These are phyloP conservation scores for Fusarium pseudocircinatum DNA, from an alignment of 2,329 filamentous ascomycete species.

Conservation along the genomic window DNA sequence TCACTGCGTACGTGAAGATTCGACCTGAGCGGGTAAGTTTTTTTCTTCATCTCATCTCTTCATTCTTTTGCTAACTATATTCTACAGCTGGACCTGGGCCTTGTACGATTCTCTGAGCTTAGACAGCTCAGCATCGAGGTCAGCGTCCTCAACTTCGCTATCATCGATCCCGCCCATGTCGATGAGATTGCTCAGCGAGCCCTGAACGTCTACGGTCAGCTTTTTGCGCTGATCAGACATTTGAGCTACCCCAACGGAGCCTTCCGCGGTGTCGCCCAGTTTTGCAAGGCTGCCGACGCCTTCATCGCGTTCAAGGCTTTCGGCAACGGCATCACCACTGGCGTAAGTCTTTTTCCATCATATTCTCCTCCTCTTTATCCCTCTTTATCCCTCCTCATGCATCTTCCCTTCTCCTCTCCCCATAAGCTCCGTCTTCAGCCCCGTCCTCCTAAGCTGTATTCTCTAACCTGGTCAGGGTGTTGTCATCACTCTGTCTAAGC, in stretches of 20 bases:
- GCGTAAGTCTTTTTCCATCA: conserved; percentile 37
- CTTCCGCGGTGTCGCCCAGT: conserved; percentile 63
- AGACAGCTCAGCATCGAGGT: conserved; percentile 47
- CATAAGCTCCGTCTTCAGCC: too few species aligned
- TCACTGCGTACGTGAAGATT: conserved; percentile 40
- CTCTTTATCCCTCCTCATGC: not conserved
- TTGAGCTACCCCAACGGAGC: conserved; percentile 53
- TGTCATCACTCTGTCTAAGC: not conserved
- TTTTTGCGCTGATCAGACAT: conserved; percentile 62
- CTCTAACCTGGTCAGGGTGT: not conserved
- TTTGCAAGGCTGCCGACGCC: conserved; percentile 59
- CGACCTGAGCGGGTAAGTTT: conserved; percentile 20
- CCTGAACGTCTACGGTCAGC: conserved; percentile 58
- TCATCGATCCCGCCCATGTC: conserved; percentile 47
- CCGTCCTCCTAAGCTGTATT: conserved; percentile 6
- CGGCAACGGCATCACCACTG: conserved; percentile 26
- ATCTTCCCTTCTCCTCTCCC: not conserved
- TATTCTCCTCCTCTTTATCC: not conserved
- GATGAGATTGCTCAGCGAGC: conserved; percentile 47
- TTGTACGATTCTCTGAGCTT: conserved; percentile 20
- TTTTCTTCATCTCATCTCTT: not conserved
- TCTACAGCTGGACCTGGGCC: not conserved
- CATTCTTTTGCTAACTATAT: not conserved
- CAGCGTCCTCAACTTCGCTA: conserved; percentile 23
- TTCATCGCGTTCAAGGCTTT: conserved; percentile 52